Evolutionary conservation across 352 stramenopile genomes (phyloP).

Genomic region (Globisporangium cylindrosporum): DNA sequence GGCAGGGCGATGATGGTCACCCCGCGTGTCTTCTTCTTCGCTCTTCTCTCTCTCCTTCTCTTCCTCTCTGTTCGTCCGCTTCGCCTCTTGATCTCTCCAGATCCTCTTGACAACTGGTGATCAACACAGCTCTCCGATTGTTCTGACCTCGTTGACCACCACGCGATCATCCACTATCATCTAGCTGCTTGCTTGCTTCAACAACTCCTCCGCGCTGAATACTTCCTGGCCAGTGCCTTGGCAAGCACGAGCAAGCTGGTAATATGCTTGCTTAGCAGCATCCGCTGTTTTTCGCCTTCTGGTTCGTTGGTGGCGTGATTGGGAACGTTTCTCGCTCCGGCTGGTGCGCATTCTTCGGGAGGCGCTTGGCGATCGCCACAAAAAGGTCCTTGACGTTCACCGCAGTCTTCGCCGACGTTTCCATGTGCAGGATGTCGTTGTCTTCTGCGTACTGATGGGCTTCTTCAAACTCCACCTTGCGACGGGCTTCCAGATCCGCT

Average conservation of each 20-base stretch:
- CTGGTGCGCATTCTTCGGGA: constrained; percentile 83
- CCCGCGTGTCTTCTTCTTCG: constrained; percentile 4
- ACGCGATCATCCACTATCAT: neutral
- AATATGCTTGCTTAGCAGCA: constrained; percentile 57
- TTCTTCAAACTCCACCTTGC: constrained; percentile 97
- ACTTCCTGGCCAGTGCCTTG: neutral
- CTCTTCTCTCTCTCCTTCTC: constrained; percentile 21
- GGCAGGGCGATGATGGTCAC: neutral
- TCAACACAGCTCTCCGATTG: neutral
- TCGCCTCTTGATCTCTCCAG: constrained; percentile 16
- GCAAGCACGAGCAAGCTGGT: constrained; percentile 12
- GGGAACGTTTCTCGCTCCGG: constrained; percentile 82
- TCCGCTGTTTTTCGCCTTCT: constrained; percentile 64
- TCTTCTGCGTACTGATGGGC: constrained; percentile 98
- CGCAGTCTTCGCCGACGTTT: constrained; percentile 99
- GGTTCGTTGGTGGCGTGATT: constrained; percentile 72
- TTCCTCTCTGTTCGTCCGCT: constrained; percentile 21
- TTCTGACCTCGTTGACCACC: neutral
- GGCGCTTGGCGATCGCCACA: constrained; percentile 92
- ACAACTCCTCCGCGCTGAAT: neutral
- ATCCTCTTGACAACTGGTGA: neutral
- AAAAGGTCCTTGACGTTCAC: constrained; percentile 99
- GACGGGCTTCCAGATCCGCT: constrained; percentile 95
- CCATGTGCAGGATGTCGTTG: constrained; percentile 99
- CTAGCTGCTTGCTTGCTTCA: neutral